These are phyloP conservation scores for Coniochaeta sp. DNA, from an alignment of 2,329 filamentous ascomycete species.

Conservation along the genomic window DNA sequence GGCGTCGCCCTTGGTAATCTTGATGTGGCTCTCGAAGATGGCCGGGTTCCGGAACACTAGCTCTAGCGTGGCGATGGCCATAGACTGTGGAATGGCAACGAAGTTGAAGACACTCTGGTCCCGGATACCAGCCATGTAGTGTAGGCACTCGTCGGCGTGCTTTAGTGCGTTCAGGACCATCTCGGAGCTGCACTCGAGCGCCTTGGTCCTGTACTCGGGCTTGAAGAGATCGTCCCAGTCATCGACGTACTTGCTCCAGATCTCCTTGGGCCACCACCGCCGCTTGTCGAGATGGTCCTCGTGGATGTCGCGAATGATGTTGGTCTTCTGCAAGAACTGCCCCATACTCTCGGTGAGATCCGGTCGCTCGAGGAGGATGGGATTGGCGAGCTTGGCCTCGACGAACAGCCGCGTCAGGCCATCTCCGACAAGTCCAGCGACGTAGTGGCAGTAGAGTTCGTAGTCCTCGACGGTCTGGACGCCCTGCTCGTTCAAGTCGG, in stretches of 20 bases:
- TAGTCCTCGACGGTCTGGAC: conserved; percentile 83
- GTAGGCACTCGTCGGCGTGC: conserved; percentile 88
- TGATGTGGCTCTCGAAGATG: conserved; percentile 82
- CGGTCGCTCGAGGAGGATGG: conserved; percentile 69
- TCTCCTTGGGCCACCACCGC: conserved; percentile 90
- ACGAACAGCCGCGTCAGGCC: conserved; percentile 88
- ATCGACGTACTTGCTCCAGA: conserved; percentile 93
- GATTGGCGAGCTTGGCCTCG: conserved; percentile 77
- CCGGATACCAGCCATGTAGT: conserved; percentile 89
- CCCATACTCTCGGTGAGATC: conserved; percentile 92
- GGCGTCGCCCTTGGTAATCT: conserved; percentile 92
- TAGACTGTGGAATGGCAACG: conserved; percentile 89
- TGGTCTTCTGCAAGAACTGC: conserved; percentile 94
- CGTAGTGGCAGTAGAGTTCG: conserved; percentile 95
- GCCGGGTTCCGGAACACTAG: conserved; percentile 84
- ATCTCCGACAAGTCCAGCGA: conserved; percentile 96
- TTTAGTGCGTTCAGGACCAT: conserved; percentile 89
- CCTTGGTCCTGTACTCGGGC: conserved; percentile 67
- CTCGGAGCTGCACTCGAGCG: conserved; percentile 80
- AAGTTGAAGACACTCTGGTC: conserved; percentile 99
- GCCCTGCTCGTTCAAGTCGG: conserved; percentile 71
- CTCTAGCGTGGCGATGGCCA: conserved; percentile 95
- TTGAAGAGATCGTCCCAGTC: conserved; percentile 87
- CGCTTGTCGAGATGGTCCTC: conserved; percentile 85
- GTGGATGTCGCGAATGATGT: conserved; percentile 92